These are phyloP conservation scores for Penicillium sp. DNA, from an alignment of 2,329 filamentous ascomycete genomes.

Conservation along the genomic window DNA sequence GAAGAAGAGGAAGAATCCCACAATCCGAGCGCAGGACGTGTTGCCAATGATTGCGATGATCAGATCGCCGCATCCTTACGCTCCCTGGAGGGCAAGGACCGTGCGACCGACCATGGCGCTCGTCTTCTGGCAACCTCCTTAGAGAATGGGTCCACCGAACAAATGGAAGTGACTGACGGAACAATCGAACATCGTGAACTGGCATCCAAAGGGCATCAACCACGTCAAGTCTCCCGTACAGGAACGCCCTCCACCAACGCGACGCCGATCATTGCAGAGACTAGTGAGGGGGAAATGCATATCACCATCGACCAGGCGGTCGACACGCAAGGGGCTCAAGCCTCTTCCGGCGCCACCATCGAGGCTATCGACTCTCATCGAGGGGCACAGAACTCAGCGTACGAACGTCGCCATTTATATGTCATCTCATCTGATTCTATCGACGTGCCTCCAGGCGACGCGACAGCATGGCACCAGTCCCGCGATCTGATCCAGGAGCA, in stretches of 20 bases:
- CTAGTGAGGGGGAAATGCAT: conserved; percentile 17
- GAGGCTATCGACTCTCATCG: conserved; percentile 18
- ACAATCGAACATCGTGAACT: conserved; percentile 27
- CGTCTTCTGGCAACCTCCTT: conserved; percentile 18
- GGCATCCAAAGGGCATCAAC: conserved; percentile 24
- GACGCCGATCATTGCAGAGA: conserved; percentile 19
- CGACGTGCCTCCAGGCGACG: conserved; percentile 1
- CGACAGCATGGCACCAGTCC: neutral
- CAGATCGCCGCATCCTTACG: conserved; percentile 16
- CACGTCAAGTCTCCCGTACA: conserved; percentile 26
- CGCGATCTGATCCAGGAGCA: neutral
- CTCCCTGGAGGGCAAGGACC: conserved; percentile 15
- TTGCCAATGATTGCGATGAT: conserved; percentile 9
- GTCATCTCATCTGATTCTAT: conserved; percentile 8
- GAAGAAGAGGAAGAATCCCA: conserved; percentile 16
- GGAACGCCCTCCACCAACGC: conserved; percentile 18
- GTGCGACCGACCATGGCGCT: conserved; percentile 16
- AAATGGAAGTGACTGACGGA: conserved; percentile 28
- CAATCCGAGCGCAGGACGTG: neutral
- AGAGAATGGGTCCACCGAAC: conserved; percentile 15
- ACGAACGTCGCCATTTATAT: conserved; percentile 13
- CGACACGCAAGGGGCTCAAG: conserved; percentile 24
- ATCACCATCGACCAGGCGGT: conserved; percentile 15
- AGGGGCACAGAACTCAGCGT: conserved; percentile 8
- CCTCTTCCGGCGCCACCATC: conserved; percentile 14